A percentile compares a stretch with the other conserved stretches of the same genome.
phyloP scores from a whole-genome alignment of 108 stramenopile species.

The Schizochytrium sp. region DNA sequence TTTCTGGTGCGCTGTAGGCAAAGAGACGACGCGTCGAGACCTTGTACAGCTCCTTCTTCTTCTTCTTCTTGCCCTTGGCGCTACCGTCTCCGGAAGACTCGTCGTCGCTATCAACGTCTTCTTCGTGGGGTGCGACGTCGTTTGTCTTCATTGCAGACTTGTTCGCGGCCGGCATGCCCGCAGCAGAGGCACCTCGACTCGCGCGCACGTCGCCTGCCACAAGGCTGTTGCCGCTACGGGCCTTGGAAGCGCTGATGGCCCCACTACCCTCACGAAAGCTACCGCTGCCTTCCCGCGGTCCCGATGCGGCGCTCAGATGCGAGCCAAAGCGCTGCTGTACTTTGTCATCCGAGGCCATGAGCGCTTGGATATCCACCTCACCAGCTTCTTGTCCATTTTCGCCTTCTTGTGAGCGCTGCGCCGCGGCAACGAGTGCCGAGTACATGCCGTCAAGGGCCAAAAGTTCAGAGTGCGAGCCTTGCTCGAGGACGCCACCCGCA shows the following conservation, averaged over 20 bases:
- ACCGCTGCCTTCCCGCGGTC: background rate
- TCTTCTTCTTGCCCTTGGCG: background rate
- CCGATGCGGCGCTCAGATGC: background rate
- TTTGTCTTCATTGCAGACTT: background rate
- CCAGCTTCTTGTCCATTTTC: background rate
- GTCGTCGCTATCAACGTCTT: background rate
- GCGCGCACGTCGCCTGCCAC: no score
- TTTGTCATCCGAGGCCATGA: background rate
- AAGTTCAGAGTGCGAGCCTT: constrained; percentile 68
- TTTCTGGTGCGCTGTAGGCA: background rate
- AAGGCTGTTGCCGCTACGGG: background rate
- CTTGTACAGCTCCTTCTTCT: background rate
- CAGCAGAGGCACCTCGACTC: no score
- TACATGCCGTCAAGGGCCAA: constrained; percentile 60
- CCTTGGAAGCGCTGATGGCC: background rate
- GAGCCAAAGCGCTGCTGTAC: background rate
- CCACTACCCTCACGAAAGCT: background rate
- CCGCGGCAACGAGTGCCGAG: constrained; percentile 31
- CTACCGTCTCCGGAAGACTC: background rate
- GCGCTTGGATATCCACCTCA: background rate
- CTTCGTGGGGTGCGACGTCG: background rate
- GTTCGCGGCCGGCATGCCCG: no score
- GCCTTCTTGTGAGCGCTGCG: background rate
- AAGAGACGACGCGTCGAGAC: background rate
- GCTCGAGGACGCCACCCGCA: constrained; percentile 60